Conservation (phyloP, 2,329 filamentous ascomycete genomes). For the Dactylellina parvicollis region DNA sequence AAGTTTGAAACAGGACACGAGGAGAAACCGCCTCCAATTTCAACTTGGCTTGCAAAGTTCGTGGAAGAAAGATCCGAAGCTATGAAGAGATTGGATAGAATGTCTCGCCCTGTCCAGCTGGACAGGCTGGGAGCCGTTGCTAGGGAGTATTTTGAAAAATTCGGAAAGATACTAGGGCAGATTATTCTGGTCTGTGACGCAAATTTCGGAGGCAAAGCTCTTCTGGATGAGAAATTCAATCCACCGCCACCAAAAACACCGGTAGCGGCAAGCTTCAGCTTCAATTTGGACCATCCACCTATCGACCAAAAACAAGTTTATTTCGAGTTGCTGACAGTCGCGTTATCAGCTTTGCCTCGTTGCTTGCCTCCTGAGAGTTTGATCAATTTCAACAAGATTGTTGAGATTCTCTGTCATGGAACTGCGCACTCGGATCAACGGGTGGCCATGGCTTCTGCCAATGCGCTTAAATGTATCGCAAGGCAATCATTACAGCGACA, state of each 20-base stretch:
- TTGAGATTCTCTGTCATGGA: conserved; percentile 94
- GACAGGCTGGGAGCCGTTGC: conserved; percentile 77
- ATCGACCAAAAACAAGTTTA: conserved; percentile 91
- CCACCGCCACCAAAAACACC: conserved; percentile 90
- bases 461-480: conserved; percentile 94
- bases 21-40: conserved; percentile 58
- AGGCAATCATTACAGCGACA: conserved; percentile 85
- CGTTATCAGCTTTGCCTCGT: conserved; percentile 92
- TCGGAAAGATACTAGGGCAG: conserved; percentile 94
- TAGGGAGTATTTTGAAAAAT: conserved; percentile 85
- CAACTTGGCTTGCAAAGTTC: conserved; percentile 59
- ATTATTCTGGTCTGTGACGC: conserved; percentile 97
- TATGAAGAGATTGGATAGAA: conserved; percentile 61
- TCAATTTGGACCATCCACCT: conserved; percentile 81
- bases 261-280: conserved; percentile 92
- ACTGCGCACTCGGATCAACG: conserved; percentile 94
- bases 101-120: conserved; percentile 73
- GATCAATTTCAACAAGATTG: conserved; percentile 90
- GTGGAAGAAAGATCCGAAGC: conserved; percentile 57
- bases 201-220: conserved; percentile 94
- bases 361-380: conserved; percentile 78
- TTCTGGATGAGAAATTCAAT: conserved; percentile 92
- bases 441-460: conserved; percentile 89
- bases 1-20: conserved; percentile 61
- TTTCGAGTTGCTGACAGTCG: conserved; percentile 93